Conservation (phyloP, 176 grass and related monocot species). For the Metroxylon sagu region DNA sequence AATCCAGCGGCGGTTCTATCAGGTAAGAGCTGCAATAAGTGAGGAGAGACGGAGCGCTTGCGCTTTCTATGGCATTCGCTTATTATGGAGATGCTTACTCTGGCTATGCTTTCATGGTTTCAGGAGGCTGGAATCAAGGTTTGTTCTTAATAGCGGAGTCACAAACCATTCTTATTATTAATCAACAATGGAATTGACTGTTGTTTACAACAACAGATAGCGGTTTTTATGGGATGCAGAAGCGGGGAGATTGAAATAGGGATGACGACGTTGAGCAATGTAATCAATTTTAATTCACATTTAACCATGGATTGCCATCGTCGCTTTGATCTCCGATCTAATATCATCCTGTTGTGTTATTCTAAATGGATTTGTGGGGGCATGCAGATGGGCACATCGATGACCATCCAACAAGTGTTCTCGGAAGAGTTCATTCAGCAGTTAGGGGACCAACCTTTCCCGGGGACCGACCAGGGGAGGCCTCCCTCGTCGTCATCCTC, state of each 20-base stretch:
- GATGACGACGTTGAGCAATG: conserved; percentile 8
- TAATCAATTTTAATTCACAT: neutral
- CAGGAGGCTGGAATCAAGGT: conserved; percentile 89
- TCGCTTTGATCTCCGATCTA: too few relatives aligned
- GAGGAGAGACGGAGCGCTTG: too few relatives aligned
- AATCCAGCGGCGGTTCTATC: conserved; percentile 70
- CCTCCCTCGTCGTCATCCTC: conserved; percentile 22
- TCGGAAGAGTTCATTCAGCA: conserved; percentile 27
- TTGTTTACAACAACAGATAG: conserved; percentile 31
- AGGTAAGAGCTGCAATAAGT: conserved; percentile 21
- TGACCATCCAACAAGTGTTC: conserved; percentile 57
- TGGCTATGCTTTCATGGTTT: conserved; percentile 3
- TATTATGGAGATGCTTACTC: neutral
- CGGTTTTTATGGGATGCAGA: conserved; percentile 65
- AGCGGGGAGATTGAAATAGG: conserved; percentile 85
- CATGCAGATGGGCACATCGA: conserved; percentile 9
- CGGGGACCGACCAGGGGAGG: neutral
- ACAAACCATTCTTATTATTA: too few relatives aligned
- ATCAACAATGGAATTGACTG: too few relatives aligned
- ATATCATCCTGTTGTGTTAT: too few relatives aligned
- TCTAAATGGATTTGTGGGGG: neutral
- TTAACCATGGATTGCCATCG: too few relatives aligned
- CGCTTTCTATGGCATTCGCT: neutral
- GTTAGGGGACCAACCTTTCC: neutral
- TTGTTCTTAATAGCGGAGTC: neutral